Percentiles rank a stretch among this genome's conserved stretches.
Conservation (phyloP, 139 green algal species). For the Eudorina sp. region DNA sequence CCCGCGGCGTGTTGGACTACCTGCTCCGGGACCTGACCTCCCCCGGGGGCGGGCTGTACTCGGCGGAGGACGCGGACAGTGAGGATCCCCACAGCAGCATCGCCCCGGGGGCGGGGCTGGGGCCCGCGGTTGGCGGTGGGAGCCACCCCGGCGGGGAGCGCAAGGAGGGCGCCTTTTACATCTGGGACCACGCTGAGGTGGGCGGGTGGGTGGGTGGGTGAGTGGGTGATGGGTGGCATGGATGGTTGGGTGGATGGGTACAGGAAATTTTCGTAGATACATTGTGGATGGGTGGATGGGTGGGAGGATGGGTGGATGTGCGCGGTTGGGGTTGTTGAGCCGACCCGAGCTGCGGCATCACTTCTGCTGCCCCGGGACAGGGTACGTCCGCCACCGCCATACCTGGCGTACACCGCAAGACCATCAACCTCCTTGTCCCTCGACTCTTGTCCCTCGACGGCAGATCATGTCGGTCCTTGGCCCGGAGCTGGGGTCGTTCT, state of each 20-base stretch:
- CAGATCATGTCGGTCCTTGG: slow-evolving; percentile 75
- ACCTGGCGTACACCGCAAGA: too few species aligned
- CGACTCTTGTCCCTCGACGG: too few species aligned
- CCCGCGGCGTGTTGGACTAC: slow-evolving; percentile 88
- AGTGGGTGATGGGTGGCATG: too few species aligned
- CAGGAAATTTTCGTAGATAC: too few species aligned
- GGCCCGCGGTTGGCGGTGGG: background rate
- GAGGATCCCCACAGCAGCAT: slow-evolving; percentile 57
- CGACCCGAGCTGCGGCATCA: too few species aligned
- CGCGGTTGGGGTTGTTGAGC: too few species aligned
- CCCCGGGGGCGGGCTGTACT: slow-evolving; percentile 85
- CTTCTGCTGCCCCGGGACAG: too few species aligned
- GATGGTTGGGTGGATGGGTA: too few species aligned
- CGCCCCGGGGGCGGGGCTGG: too few species aligned
- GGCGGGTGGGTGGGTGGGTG: background rate
- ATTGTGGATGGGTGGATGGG: background rate
- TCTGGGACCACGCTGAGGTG: slow-evolving; percentile 73
- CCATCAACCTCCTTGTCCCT: too few species aligned
- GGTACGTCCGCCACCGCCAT: too few species aligned
- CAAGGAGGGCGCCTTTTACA: slow-evolving; percentile 87
- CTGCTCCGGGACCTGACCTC: slow-evolving; percentile 86
- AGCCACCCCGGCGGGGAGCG: slow-evolving; percentile 57
- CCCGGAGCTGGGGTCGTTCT: slow-evolving; percentile 36
- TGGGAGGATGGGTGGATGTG: too few species aligned
- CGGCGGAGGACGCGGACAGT: slow-evolving; percentile 90